phyloP scores from a whole-genome alignment of 345 rosid species.

The Dipteronia sinensis region DNA sequence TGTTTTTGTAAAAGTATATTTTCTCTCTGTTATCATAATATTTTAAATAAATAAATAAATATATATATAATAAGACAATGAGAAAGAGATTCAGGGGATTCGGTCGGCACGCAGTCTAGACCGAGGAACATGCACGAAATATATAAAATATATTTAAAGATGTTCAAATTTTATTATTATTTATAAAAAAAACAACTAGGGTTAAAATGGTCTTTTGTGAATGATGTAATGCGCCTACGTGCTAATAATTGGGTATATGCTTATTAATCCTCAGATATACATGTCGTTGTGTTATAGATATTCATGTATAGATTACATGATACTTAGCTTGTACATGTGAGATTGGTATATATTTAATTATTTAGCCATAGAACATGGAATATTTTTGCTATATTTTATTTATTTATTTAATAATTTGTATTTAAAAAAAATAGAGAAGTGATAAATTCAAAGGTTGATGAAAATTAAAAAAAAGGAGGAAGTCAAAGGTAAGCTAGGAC shows the following conservation, averaged over 20 bases:
- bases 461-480: neutral
- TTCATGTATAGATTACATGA: neutral
- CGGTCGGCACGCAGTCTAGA: constrained; percentile 16
- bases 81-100: neutral
- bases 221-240: neutral
- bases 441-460: neutral
- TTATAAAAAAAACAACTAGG: neutral
- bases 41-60: no score
- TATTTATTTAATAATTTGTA: neutral
- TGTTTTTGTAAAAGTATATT: no score
- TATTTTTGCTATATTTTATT: neutral
- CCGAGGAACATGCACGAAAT: neutral
- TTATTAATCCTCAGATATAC: neutral
- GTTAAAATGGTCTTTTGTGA: neutral
- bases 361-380: neutral
- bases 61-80: no score
- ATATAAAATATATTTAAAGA: neutral
- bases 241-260: neutral
- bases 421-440: neutral
- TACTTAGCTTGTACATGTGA: neutral
- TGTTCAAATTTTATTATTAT: no score
- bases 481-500: neutral
- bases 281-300: neutral
- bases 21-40: no score
- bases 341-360: neutral